Percentiles rank a stretch among this genome's conserved stretches.
These are phyloP conservation scores for Fusarium nematophilum DNA, from an alignment of 2,329 filamentous ascomycete genomes.

Conservation along the genomic window DNA sequence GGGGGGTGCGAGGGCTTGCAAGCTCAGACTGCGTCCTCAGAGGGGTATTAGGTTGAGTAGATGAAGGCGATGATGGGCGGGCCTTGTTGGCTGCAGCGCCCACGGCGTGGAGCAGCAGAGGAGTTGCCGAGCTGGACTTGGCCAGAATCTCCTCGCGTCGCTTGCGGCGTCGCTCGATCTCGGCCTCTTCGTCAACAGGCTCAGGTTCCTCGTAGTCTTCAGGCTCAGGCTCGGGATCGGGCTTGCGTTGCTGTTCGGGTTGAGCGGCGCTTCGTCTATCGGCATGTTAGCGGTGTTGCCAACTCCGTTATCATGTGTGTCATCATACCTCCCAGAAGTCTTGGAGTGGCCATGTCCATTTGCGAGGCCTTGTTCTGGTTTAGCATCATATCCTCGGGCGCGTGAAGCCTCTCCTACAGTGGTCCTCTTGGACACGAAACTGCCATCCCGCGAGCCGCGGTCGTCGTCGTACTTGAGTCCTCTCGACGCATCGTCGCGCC, in stretches of 20 bases:
- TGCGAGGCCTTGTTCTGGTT: constrained; percentile 67
- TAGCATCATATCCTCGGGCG: constrained; percentile 72
- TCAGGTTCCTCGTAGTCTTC: constrained; percentile 65
- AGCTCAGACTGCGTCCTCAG: constrained; percentile 44
- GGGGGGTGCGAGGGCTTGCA: constrained; percentile 60
- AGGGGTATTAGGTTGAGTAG: constrained; percentile 58
- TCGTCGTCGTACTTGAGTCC: constrained; percentile 58
- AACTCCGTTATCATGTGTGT: neutral
- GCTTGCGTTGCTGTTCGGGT: constrained; percentile 29
- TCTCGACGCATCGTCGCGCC: constrained; percentile 33
- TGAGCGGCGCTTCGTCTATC: constrained; percentile 27
- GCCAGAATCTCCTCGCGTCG: constrained; percentile 86
- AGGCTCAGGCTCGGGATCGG: constrained; percentile 44
- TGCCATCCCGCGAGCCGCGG: constrained; percentile 55
- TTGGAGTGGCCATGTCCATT: constrained; percentile 36
- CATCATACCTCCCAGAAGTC: constrained; percentile 34
- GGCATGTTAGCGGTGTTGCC: constrained; percentile 18
- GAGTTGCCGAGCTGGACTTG: constrained; percentile 80
- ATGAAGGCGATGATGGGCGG: constrained; percentile 65
- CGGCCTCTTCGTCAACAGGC: constrained; percentile 81
- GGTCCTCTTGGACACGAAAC: constrained; percentile 73
- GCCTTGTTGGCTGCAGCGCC: constrained; percentile 67
- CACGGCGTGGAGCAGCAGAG: constrained; percentile 80
- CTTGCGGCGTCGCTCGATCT: constrained; percentile 87
- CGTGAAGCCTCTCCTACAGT: constrained; percentile 68